Conservation (phyloP, 2,329 filamentous ascomycete species). For the Nemania sp. region DNA sequence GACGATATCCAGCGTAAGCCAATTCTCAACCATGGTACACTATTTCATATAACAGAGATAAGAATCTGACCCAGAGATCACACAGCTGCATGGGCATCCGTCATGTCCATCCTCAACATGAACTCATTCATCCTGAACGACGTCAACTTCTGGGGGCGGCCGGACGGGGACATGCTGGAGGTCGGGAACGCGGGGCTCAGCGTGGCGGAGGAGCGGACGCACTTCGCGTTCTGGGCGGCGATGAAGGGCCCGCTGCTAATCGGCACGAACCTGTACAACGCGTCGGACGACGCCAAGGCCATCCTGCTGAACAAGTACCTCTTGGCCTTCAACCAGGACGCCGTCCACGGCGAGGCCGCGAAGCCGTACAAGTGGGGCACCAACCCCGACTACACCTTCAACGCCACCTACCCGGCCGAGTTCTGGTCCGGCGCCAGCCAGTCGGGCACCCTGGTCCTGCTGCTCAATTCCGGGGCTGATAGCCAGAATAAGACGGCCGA, state of each 20-base stretch:
- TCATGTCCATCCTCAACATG: conserved; percentile 50
- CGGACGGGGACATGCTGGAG: conserved; percentile 56
- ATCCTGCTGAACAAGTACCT: conserved; percentile 48
- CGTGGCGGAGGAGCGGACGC: conserved; percentile 49
- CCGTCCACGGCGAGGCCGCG: conserved; percentile 45
- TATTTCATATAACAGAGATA: background rate
- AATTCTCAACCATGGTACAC: background rate
- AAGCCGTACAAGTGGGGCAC: conserved; percentile 53
- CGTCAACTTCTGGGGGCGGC: conserved; percentile 53
- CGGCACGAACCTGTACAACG: conserved; percentile 45
- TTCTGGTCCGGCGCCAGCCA: conserved; percentile 51
- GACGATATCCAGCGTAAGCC: conserved; percentile 43
- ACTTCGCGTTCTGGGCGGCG: conserved; percentile 56
- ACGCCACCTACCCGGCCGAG: conserved; percentile 51
- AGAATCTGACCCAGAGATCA: background rate
- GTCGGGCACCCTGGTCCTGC: conserved; percentile 49
- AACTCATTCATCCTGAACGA: conserved; percentile 50
- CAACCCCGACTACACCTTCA: conserved; percentile 54
- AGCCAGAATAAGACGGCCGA: conserved; percentile 42
- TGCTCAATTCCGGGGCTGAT: conserved; percentile 48
- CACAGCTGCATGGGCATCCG: conserved; percentile 9
- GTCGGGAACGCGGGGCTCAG: conserved; percentile 54
- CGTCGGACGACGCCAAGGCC: conserved; percentile 42
- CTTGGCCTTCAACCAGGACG: conserved; percentile 52
- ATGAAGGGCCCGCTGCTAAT: conserved; percentile 56